Evolutionary conservation across 1,284 basidiomycete species (phyloP).

Genomic region (Clitocybe nebularis): DNA sequence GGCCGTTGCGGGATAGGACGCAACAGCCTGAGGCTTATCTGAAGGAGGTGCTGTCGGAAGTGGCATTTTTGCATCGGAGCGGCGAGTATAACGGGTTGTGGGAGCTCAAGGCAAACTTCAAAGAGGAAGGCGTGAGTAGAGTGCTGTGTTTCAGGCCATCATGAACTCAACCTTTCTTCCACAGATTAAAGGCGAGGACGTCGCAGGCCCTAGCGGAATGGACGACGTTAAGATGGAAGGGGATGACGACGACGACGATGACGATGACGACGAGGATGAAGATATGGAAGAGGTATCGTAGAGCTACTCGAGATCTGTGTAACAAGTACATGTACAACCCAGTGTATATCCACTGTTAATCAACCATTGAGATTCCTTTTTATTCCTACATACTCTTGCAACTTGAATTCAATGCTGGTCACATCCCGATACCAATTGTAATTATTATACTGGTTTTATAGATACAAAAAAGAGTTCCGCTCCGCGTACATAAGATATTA

Average conservation of each 20-base stretch:
- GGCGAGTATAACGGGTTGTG: constrained; percentile 73
- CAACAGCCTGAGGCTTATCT: constrained; percentile 92
- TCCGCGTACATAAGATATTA: no score
- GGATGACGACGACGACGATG: constrained; percentile 36
- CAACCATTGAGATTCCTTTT: no score
- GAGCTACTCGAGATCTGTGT: no score
- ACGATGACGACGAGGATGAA: constrained; percentile 41
- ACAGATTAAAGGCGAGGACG: constrained; percentile 56
- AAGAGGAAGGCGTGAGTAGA: constrained; percentile 50
- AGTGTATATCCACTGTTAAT: no score
- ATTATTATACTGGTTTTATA: no score
- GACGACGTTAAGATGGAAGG: constrained; percentile 36
- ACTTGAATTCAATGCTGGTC: no score
- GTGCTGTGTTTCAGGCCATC: neutral
- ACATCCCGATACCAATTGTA: no score
- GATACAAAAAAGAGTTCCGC: no score
- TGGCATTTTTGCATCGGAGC: constrained; percentile 78
- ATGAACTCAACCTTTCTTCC: neutral
- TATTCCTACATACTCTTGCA: no score
- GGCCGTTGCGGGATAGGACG: constrained; percentile 73
- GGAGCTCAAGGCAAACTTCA: constrained; percentile 67
- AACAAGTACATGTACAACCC: no score
- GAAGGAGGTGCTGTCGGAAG: constrained; percentile 80
- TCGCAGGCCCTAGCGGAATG: constrained; percentile 36
- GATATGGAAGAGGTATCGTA: constrained; percentile 57